Evolutionary conservation across 805 yeast species (phyloP).

Genomic region (Blastobotrys americana): DNA sequence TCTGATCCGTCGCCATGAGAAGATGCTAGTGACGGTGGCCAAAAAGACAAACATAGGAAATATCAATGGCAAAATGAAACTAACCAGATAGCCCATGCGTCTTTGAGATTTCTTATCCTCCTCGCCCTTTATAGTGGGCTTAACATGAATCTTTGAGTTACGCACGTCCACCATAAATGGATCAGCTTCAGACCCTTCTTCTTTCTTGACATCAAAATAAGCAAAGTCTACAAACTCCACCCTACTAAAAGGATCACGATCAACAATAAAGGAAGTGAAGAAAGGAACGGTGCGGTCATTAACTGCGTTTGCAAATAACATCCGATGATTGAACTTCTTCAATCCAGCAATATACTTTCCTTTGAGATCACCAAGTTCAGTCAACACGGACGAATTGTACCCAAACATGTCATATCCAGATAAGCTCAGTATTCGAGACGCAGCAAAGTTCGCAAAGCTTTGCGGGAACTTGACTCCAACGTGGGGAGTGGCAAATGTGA

Average conservation of each 20-base stretch:
- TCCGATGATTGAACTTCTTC: constrained; percentile 46
- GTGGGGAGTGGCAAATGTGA: constrained; percentile 77
- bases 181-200: not conserved
- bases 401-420: constrained; percentile 74
- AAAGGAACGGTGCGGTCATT: constrained; percentile 86
- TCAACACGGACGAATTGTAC: constrained; percentile 39
- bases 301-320: constrained; percentile 63
- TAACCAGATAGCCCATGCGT: constrained; percentile 11
- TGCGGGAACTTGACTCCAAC: constrained; percentile 51
- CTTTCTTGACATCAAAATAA: constrained; percentile 18
- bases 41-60: constrained; percentile 17
- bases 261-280: constrained; percentile 71
- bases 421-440: constrained; percentile 51
- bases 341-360: constrained; percentile 48
- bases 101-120: constrained; percentile 11
- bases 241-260: constrained; percentile 64
- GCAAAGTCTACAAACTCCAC: constrained; percentile 40
- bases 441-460: constrained; percentile 40
- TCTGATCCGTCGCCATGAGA: constrained; percentile 16
- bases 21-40: constrained; percentile 16
- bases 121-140: constrained; percentile 4
- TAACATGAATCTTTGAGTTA: constrained; percentile 13
- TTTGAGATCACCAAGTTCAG: constrained; percentile 46
- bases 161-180: constrained; percentile 21
- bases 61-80: constrained; percentile 13